Base-by-base conservation (phyloP, 1,284 basidiomycete species). In the Entoloma clypeatum region DNA sequence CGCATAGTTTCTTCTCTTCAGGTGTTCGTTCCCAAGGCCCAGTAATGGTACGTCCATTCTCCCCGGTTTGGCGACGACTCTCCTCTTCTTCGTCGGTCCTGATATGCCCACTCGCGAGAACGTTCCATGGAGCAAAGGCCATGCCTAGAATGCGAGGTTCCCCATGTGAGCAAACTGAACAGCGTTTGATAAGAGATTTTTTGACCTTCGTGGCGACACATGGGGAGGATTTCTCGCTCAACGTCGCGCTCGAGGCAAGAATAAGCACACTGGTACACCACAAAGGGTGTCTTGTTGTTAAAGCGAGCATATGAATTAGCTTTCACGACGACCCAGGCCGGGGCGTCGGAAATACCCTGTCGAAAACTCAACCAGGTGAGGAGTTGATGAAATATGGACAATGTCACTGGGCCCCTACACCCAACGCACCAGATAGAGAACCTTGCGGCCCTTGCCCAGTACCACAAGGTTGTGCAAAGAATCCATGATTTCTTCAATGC, bases 401-500 rank as follows among this genome's bases (percentile, higher is more conserved):
- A 28, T 51, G n/a, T 5, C 7, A 6, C 25, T n/a, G n/a, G n/a
- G n/a, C n/a, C n/a, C n/a, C n/a, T n/a, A 27, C 7, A 7, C 2
- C n/a, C 16, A 5, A 19, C 5, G 18, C 43, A 71, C 71, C 2
- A 75, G 59, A 50, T 76, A 77, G 0, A 74, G 54, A 16, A 77
- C 69, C 41, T 73, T n/a, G n/a, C n/a, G n/a, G n/a, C n/a, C n/a
- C n/a, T n/a, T 71, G 13, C 71, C 67, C 26, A 60, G 57, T 10
- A 56, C 47, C 14, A 77, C 63, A 19, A 73, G 59, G 31, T 57
- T 59, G 51, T 77, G 68, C 4, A 77, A 60, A 4, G 59, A 56
- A 35, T 67, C 57, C 76, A 79, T 78, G 16, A 79, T 60, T 50
- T 80, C 76, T 46, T 74, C 71, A 39, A 79, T 59, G 30, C 63